Evolutionary conservation across 768 basidiomycete species (phyloP).

Genomic region (Rhodosporidiobolus odoratus): DNA sequence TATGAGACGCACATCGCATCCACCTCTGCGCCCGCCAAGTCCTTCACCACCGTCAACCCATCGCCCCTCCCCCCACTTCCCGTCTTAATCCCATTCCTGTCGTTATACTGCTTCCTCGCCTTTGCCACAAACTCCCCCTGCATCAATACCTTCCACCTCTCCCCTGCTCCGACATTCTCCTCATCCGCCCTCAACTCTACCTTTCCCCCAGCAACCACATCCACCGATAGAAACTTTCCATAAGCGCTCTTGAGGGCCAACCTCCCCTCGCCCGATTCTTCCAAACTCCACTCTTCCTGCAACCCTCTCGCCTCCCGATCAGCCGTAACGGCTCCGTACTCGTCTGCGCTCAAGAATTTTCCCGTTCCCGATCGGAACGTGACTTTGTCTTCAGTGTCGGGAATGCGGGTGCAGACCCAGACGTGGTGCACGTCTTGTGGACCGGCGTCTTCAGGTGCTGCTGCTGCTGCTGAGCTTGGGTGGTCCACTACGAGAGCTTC

Average conservation of each 20-base stretch:
- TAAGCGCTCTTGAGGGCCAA: constrained; percentile 69
- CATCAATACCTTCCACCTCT: constrained; percentile 82
- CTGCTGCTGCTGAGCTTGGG: background rate
- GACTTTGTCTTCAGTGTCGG: constrained; percentile 68
- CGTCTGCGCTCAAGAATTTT: constrained; percentile 83
- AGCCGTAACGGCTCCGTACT: constrained; percentile 73
- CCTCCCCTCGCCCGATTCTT: constrained; percentile 57
- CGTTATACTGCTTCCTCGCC: constrained; percentile 65
- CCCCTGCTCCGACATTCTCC: constrained; percentile 70
- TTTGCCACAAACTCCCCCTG: constrained; percentile 85
- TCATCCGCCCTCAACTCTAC: constrained; percentile 75
- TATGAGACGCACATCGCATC: constrained; percentile 39
- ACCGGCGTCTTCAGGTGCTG: constrained; percentile 26
- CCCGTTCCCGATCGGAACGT: constrained; percentile 73
- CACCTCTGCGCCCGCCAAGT: constrained; percentile 61
- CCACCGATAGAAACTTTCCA: constrained; percentile 77
- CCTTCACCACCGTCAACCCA: constrained; percentile 62
- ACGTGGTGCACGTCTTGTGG: constrained; percentile 82
- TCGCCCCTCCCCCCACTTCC: constrained; percentile 43
- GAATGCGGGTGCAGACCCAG: constrained; percentile 82
- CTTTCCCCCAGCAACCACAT: constrained; percentile 77
- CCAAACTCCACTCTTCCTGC: constrained; percentile 89
- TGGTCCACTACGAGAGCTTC: constrained; percentile 29
- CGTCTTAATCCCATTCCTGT: constrained; percentile 59
- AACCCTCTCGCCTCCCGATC: constrained; percentile 84